These are phyloP conservation scores for Sporothrix luriei DNA, from an alignment of 2,329 filamentous ascomycete species.

Conservation along the genomic window DNA sequence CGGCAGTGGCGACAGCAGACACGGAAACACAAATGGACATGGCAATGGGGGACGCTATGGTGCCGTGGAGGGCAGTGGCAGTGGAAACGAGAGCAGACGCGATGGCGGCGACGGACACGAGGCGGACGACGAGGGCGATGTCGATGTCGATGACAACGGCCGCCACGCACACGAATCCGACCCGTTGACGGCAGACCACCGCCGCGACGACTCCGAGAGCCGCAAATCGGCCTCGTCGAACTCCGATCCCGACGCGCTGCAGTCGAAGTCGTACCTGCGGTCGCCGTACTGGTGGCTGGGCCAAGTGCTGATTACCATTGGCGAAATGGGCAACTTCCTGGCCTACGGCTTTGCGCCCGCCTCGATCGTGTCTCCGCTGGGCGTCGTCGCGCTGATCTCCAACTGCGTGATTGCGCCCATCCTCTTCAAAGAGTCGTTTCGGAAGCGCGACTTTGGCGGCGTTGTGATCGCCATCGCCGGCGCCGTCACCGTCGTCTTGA, in stretches of 20 bases:
- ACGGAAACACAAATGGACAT: conserved; percentile 28
- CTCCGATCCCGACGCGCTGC: conserved; percentile 42
- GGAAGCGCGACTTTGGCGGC: conserved; percentile 80
- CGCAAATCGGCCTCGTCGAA: conserved; percentile 40
- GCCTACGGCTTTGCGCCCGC: conserved; percentile 97
- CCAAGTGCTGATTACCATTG: conserved; percentile 87
- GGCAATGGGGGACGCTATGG: conserved; percentile 27
- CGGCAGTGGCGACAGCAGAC: background rate
- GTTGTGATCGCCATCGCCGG: conserved; percentile 85
- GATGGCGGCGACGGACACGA: conserved; percentile 38
- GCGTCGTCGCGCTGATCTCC: conserved; percentile 93
- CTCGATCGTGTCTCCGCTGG: conserved; percentile 93
- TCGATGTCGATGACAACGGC: conserved; percentile 43
- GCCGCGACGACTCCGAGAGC: conserved; percentile 45
- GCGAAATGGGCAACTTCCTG: conserved; percentile 93
- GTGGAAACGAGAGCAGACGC: background rate
- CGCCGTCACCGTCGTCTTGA: conserved; percentile 89
- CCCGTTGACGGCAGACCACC: conserved; percentile 56
- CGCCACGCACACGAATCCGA: conserved; percentile 50
- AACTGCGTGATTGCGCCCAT: conserved; percentile 96
- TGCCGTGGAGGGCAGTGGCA: conserved; percentile 15
- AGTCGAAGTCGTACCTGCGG: conserved; percentile 69
- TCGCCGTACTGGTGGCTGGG: conserved; percentile 97
- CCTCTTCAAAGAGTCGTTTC: conserved; percentile 88
- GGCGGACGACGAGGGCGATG: conserved; percentile 36